Conservation (phyloP, 164 flowering plant genomes). For the Nymphaea colorata region DNA sequence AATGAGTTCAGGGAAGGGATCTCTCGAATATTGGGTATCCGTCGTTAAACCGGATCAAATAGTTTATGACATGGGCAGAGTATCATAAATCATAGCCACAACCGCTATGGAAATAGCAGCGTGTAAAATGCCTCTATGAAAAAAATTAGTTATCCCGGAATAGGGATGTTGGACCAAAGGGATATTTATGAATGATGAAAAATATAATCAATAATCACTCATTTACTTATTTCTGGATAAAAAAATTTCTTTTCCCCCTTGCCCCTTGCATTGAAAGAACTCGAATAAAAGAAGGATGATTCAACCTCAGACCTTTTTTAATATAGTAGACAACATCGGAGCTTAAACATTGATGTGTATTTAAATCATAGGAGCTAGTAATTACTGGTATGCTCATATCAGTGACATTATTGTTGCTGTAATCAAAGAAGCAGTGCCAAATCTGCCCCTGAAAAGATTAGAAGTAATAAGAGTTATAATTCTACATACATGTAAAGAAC, state of each 20-base stretch:
- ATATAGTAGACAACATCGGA: background rate
- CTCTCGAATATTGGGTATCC: background rate
- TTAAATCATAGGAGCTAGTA: background rate
- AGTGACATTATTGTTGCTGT: conserved; percentile 4
- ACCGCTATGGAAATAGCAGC: background rate
- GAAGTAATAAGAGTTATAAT: conserved; percentile 6
- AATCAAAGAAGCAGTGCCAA: conserved; percentile 6
- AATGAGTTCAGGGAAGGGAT: no score
- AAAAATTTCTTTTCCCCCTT: background rate
- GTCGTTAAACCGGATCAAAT: background rate
- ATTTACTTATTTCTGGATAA: no score
- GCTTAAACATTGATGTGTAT: background rate
- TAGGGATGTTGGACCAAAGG: background rate
- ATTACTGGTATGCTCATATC: background rate
- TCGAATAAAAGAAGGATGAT: background rate
- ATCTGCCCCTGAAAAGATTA: conserved; percentile 7
- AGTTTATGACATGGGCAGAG: background rate
- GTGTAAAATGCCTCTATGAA: background rate
- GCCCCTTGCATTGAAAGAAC: background rate
- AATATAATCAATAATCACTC: no score
- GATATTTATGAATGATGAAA: background rate
- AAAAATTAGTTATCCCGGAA: background rate
- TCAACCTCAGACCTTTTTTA: background rate
- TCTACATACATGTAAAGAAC: conserved; percentile 9
- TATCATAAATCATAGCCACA: background rate